Percentiles rank a stretch among this genome's conserved stretches.
phyloP scores from a whole-genome alignment of 1,139 yeast species.

The Kodamaea sp. region DNA sequence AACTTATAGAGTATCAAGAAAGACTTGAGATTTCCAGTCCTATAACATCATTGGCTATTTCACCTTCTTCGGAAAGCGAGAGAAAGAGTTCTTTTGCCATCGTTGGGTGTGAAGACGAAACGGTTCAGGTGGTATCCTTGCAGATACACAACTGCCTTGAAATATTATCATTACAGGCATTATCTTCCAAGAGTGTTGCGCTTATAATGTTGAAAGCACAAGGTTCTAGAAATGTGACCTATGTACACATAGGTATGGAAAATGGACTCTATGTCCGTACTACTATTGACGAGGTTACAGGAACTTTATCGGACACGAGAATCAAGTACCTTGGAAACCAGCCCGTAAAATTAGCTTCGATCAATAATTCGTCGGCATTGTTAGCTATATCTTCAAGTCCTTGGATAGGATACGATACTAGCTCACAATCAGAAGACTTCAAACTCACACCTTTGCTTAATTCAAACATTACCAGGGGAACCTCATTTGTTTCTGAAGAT shows the following conservation, averaged over 20 bases:
- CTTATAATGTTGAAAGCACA: constrained; percentile 37
- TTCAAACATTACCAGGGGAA: constrained; percentile 32
- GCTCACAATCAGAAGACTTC: constrained; percentile 22
- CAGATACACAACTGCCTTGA: constrained; percentile 65
- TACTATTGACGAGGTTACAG: constrained; percentile 56
- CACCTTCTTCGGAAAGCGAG: constrained; percentile 41
- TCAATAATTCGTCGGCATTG: constrained; percentile 27
- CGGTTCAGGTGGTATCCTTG: constrained; percentile 70
- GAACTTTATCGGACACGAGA: constrained; percentile 66
- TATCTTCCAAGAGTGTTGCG: constrained; percentile 59
- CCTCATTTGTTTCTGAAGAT: constrained; percentile 65
- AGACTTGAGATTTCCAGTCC: constrained; percentile 54
- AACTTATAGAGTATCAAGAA: constrained; percentile 69
- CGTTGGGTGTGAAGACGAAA: constrained; percentile 71
- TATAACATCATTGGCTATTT: constrained; percentile 57
- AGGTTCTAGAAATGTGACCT: constrained; percentile 11
- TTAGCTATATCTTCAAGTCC: constrained; percentile 48
- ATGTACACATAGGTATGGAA: constrained; percentile 74
- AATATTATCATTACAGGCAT: constrained; percentile 62
- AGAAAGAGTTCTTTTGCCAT: constrained; percentile 60
- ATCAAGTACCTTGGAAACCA: constrained; percentile 74
- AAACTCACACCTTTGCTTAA: constrained; percentile 46
- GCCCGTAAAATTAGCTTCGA: constrained; percentile 53
- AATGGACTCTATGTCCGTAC: constrained; percentile 80
- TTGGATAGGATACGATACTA: constrained; percentile 34